These are phyloP conservation scores for Xerocomellus dryophilus DNA, from an alignment of 768 basidiomycete genomes.

Conservation along the genomic window DNA sequence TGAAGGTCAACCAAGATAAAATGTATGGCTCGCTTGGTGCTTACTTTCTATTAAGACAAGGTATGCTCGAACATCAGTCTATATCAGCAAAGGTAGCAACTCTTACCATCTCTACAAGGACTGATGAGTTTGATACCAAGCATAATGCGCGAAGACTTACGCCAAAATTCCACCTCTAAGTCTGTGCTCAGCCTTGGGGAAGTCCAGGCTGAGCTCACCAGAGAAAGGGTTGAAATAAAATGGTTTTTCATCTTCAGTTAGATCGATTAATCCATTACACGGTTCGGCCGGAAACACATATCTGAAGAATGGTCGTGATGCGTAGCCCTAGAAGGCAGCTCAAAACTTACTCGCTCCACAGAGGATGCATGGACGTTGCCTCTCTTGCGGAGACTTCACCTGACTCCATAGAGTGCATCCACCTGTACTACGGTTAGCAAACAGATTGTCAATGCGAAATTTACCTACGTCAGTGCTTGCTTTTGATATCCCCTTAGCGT, in stretches of 20 bases:
- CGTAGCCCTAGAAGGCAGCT: background rate
- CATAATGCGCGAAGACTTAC: conserved; percentile 41
- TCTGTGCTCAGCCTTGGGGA: conserved; percentile 75
- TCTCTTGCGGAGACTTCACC: conserved; percentile 68
- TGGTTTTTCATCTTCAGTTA: conserved; percentile 71
- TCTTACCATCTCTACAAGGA: conserved; percentile 36
- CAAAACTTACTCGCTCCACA: conserved; percentile 82
- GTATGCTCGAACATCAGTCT: conserved; percentile 7
- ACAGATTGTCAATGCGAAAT: background rate
- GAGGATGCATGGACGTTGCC: conserved; percentile 78
- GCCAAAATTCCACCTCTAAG: conserved; percentile 89
- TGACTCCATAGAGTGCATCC: conserved; percentile 89
- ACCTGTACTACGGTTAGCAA: conserved; percentile 43
- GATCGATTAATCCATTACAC: conserved; percentile 59
- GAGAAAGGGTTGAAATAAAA: conserved; percentile 94
- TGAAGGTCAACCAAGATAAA: conserved; percentile 3
- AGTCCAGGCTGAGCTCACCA: conserved; percentile 81
- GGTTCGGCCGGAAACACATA: conserved; percentile 71
- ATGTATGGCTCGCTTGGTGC: conserved; percentile 16
- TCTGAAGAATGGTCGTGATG: conserved; percentile 38
- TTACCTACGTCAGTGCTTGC: conserved; percentile 73
- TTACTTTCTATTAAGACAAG: conserved; percentile 45
- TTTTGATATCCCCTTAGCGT: conserved; percentile 87
- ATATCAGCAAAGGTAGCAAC: background rate
- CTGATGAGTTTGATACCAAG: conserved; percentile 3